These are phyloP conservation scores for Cadophora luteo-olivacea DNA, from an alignment of 2,329 filamentous ascomycete species.

Conservation along the genomic window DNA sequence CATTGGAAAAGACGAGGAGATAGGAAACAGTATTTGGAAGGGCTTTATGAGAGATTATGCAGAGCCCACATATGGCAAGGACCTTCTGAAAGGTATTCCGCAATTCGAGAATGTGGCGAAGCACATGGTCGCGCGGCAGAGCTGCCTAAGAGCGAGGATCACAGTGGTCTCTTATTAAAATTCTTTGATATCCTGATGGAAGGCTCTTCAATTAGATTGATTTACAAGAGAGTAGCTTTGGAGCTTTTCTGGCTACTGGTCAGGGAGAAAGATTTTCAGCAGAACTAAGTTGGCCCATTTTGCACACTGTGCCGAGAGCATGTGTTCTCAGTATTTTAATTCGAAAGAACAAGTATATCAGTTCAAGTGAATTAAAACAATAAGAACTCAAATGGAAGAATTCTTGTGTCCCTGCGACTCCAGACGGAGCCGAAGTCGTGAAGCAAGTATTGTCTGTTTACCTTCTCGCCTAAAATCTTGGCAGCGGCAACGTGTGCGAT, in stretches of 20 bases:
- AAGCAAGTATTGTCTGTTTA: background rate
- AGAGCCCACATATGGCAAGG: background rate
- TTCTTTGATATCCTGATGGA: no score
- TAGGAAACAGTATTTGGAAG: background rate
- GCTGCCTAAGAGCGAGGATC: background rate
- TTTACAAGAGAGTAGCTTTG: no score
- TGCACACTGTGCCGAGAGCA: no score
- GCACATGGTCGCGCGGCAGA: background rate
- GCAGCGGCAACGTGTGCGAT: background rate
- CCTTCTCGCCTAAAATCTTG: background rate
- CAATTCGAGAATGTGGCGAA: background rate
- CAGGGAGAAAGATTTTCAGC: no score
- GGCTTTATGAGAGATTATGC: background rate
- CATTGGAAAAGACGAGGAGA: background rate
- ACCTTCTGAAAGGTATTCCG: background rate
- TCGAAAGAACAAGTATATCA: no score
- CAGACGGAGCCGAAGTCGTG: background rate
- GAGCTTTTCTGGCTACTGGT: no score
- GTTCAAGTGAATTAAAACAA: no score
- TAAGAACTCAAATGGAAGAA: no score
- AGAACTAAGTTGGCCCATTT: no score
- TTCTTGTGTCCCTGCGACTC: background rate
- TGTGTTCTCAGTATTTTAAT: no score
- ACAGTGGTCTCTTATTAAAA: background rate
- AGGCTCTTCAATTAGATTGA: no score